phyloP scores from a whole-genome alignment of 305 asterid genomes.

The Solanum chacoense region DNA sequence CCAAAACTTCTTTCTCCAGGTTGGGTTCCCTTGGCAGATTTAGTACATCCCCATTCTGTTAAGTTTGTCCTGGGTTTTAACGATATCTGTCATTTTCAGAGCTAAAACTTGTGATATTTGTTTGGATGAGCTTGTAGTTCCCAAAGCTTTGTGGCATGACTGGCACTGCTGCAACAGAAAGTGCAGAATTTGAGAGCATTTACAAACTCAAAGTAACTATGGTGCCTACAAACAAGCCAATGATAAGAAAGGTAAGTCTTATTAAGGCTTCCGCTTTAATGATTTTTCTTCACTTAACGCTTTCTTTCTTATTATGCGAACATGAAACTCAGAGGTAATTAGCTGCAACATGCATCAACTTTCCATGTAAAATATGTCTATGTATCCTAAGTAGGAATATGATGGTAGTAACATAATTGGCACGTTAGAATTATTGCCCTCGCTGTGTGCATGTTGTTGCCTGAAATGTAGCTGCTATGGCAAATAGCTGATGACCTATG shows the following conservation, averaged over 20 bases:
- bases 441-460: not conserved
- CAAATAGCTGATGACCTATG: not conserved
- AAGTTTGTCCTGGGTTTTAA: not conserved
- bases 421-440: not conserved
- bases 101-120: constrained; percentile 19
- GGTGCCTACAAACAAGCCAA: constrained; percentile 97
- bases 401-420: not conserved
- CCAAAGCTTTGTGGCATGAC: constrained; percentile 99
- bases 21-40: constrained; percentile 19
- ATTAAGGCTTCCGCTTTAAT: constrained; percentile 4
- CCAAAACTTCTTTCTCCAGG: constrained; percentile 99
- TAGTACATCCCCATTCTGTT: not conserved
- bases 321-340: not conserved
- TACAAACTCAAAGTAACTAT: constrained; percentile 96
- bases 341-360: not conserved
- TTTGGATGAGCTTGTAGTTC: constrained; percentile 44
- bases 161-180: constrained; percentile 99
- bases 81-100: not conserved
- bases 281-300: not conserved
- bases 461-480: not conserved
- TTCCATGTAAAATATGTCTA: not conserved
- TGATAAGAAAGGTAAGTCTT: constrained; percentile 80
- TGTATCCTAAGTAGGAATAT: not conserved
- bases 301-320: not conserved
- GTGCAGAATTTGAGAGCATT: constrained; percentile 91